Evolutionary conservation across 305 asterid genomes (phyloP), one percentile per base, ranked within the genome.

Genomic region (Fraxinus greggii): DNA sequence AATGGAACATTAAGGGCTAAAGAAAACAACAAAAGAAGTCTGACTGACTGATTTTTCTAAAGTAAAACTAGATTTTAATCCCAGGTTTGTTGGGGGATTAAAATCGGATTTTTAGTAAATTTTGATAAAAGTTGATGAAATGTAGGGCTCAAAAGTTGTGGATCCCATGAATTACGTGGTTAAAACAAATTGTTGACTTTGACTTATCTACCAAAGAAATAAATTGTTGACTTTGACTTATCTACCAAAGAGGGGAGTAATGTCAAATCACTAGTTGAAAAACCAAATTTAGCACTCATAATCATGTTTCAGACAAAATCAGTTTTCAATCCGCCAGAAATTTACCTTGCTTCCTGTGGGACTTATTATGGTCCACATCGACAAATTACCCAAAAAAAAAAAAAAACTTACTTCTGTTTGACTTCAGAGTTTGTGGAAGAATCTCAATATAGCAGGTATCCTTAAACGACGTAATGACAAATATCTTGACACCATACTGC

Each of bases 381-480:
- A 23, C 70, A 61, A 21, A 61, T 61, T 21, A 4, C 29, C 1
- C 0, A 5, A 54, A 59, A 21, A 59, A 21, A 19, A 19, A 59
- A 19, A 59, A 2, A 7, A 38, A 82, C 97, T 85, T 83, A 93
- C 99, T 86, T 88, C 95, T 93, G 81, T 94, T 81, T 48, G 99
- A 89, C 89, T 86, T 93, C 86, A 83, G 93, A 63, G 61, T 78
- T 77, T 89, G 91, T 45, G 98, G 98, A 84, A 94, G 90, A 84
- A 96, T 93, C 92, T 94, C 98, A 76, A 94, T 95, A 84, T 91
- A 95, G 89, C 99, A 95, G 3, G 99, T 94, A 83, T 94, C 98
- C 91, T 91, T 94, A 86, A 90, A 96, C 40, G 99, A 94, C 10
- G 98, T 96, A 29, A 96, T 82, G 81, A 96, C 90, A 84, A 96